Percentiles rank a stretch among this genome's conserved stretches.
phyloP scores from a whole-genome alignment of 768 basidiomycete genomes.

The Pholiota microspora region DNA sequence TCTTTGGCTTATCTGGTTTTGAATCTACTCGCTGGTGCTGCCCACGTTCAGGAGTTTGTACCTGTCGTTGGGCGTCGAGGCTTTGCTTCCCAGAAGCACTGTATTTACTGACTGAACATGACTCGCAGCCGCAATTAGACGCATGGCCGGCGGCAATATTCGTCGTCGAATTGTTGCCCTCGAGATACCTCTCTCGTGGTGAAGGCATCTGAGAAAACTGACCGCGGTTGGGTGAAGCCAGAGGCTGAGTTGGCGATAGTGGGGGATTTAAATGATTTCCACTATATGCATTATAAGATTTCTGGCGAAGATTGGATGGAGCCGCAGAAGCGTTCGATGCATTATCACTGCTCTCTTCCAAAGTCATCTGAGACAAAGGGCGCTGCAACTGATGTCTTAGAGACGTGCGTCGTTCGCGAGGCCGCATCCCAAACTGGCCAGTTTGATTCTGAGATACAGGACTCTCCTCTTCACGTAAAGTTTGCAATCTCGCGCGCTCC shows the following conservation, averaged over 20 bases:
- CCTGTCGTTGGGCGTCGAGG: conserved; percentile 11
- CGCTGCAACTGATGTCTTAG: conserved; percentile 31
- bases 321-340: not conserved
- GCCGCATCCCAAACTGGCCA: conserved; percentile 24
- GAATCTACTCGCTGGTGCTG: conserved; percentile 16
- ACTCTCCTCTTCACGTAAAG: conserved; percentile 29
- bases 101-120: conserved; percentile 62
- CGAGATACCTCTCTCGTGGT: conserved; percentile 17
- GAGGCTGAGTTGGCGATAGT: conserved; percentile 23
- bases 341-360: conserved; percentile 15
- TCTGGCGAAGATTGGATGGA: not conserved
- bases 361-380: conserved; percentile 24
- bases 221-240: conserved; percentile 5
- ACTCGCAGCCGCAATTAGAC: conserved; percentile 64
- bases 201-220: conserved; percentile 23
- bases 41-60: conserved; percentile 6
- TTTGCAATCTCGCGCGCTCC: conserved; percentile 45
- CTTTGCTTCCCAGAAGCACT: conserved; percentile 31
- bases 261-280: not conserved
- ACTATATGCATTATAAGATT: not conserved
- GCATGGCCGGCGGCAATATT: conserved; percentile 42
- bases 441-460: conserved; percentile 11
- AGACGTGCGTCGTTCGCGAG: conserved; percentile 33
- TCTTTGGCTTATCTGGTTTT: conserved; percentile 52
- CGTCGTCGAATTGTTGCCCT: conserved; percentile 11